Base-by-base conservation (phyloP, 2,329 filamentous ascomycete genomes). In the Leptographium galeiforme region DNA sequence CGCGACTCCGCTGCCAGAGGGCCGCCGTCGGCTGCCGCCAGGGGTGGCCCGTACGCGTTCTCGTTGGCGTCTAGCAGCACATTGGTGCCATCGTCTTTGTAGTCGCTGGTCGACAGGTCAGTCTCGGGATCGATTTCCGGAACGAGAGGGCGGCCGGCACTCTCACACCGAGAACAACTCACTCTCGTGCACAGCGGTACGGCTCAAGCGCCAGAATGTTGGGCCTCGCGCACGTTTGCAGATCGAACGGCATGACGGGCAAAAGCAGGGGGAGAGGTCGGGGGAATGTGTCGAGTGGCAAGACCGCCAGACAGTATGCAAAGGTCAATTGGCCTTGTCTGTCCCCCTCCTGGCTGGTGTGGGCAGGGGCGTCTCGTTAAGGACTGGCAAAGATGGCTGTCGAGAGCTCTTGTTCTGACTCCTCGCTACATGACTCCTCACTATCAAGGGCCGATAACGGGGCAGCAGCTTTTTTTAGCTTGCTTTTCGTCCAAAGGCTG, bases 51-150 rank as follows among this genome's bases (percentile, higher is more conserved):
- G 63, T 85, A 96, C 56, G 93, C 89, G 65, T 98, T 98, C 72
- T 98, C 93, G 64, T 98, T 98, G 61, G 93, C 93, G 67, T 98
- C 93, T 60, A 98, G 85, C 51, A 98, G 84, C 63, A 97, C 82
- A 64, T 97, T 97, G 55, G 83, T 91, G 61, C 93, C 93, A 66
- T 98, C 87, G 67, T 98, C 91, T 73, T 98, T 96, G 79, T 98
- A 97, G 78, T 98, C 93, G 72, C 89, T 94, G 65, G 41, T 39
- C 5, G 25, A 25, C 25, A 6, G 36, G 49, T n/a, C 13, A 41
- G 18, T 8, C n/a, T 25, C 13, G 25, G 13, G 61, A n/a, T n/a
- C n/a, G n/a, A n/a, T n/a, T n/a, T n/a, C n/a, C n/a, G n/a, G 65
- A 60, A 72, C 60, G 67, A 59, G 60, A 54, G 41, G 43, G 38